A percentile compares a stretch with the other conserved stretches of the same genome.
Conservation (phyloP, 345 rosid genomes). For the Syzygium jambos region DNA sequence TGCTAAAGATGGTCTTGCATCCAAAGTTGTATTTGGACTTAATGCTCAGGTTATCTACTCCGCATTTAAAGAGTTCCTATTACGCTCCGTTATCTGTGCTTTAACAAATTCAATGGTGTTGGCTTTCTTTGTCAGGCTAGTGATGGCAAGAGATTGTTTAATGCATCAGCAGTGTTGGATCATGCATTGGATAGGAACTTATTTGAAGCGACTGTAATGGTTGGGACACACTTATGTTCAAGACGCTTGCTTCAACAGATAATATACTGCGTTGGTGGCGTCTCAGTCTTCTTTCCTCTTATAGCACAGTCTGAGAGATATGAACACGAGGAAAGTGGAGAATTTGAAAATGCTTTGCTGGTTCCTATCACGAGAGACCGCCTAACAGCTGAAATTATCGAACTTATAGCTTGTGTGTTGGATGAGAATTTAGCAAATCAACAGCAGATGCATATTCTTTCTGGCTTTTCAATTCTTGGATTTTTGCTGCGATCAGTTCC, state of each 20-base stretch:
- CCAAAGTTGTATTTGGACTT: conserved; percentile 81
- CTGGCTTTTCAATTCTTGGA: conserved; percentile 85
- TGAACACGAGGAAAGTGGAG: conserved; percentile 46
- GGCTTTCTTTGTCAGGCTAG: conserved; percentile 66
- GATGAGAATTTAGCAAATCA: conserved; percentile 90
- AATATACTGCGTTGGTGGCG: conserved; percentile 94
- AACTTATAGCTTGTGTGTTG: conserved; percentile 87
- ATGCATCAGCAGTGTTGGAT: conserved; percentile 67
- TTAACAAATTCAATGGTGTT: not conserved
- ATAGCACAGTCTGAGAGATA: conserved; percentile 79
- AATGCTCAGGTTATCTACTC: conserved; percentile 71
- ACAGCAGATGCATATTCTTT: conserved; percentile 91
- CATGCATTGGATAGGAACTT: conserved; percentile 49
- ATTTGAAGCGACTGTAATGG: conserved; percentile 74
- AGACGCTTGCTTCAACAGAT: conserved; percentile 88
- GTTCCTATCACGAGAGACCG: conserved; percentile 68
- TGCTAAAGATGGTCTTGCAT: conserved; percentile 86
- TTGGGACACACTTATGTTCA: conserved; percentile 83
- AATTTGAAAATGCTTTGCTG: conserved; percentile 36
- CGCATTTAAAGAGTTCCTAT: not conserved
- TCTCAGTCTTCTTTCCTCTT: conserved; percentile 92
- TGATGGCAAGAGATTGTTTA: conserved; percentile 73
- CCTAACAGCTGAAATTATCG: conserved; percentile 84
- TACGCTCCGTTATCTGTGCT: not conserved
- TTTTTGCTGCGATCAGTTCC: conserved; percentile 85